These are phyloP conservation scores for Geotrichum ghanense DNA, from an alignment of 805 yeast genomes.

Conservation along the genomic window DNA sequence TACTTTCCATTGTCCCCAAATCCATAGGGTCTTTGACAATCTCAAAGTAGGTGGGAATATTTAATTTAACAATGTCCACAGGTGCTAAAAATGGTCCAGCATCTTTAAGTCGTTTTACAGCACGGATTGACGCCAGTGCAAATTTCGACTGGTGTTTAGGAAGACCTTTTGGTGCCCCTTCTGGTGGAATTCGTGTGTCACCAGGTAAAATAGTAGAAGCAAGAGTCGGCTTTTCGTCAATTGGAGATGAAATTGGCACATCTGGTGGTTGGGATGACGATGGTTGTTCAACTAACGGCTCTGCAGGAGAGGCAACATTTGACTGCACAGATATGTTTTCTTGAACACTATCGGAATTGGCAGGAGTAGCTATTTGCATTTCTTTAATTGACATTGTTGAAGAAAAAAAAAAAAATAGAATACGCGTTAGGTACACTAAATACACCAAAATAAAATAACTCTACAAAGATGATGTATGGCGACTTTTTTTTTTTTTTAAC, in stretches of 20 bases:
- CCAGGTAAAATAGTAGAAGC: background rate
- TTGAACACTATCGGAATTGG: slow-evolving; percentile 1
- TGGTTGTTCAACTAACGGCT: no score
- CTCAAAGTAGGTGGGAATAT: slow-evolving; percentile 84
- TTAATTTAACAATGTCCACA: slow-evolving; percentile 77
- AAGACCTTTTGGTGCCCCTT: background rate
- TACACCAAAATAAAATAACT: background rate
- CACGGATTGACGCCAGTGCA: slow-evolving; percentile 67
- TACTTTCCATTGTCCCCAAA: slow-evolving; percentile 77
- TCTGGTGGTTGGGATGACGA: no score
- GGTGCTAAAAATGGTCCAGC: slow-evolving; percentile 85
- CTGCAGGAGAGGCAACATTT: background rate
- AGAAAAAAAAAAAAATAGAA: no score
- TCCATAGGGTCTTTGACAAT: slow-evolving; percentile 87
- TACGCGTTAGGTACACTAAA: background rate
- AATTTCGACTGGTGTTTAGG: slow-evolving; percentile 68
- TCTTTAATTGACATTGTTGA: slow-evolving; percentile 2
- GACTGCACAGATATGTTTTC: background rate
- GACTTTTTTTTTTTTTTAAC: no score
- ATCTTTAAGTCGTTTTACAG: slow-evolving; percentile 82
- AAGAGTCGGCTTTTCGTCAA: background rate
- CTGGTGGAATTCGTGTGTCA: background rate
- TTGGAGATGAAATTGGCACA: background rate
- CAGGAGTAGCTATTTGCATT: background rate
- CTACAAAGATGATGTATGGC: no score